Base-by-base conservation (phyloP, 169 alveolate genomes). In the Theileria equi region DNA sequence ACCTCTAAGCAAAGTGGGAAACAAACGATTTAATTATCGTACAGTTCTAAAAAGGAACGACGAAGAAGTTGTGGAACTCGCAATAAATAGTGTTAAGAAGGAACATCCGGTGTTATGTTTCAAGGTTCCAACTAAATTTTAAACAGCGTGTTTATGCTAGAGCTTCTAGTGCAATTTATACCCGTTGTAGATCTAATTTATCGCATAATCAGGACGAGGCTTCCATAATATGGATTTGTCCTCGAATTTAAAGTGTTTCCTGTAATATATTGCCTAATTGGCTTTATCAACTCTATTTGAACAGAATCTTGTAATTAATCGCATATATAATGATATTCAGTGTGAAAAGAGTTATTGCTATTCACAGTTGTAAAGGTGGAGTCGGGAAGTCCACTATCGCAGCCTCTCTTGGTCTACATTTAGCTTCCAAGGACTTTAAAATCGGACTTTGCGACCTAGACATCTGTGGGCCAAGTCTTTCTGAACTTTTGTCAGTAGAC, bases 331-430 rank as follows among this genome's bases (percentile, higher is more conserved):
- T 71, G 82, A 6, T n/a, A 40, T 64, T 59, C 38, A 64, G 65
- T 0, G 80, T 74, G 8, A 21, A 44, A 17, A 64, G 45, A 40
- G 40, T 67, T 8, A 41, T 77, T 16, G 86, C 86, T 23, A 92
- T 97, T 2, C 89, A 95, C 16, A 89, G 97, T 58, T 95, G 99
- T 44, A 97, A 97, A 84, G 99, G 99, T 34, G 99, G 99, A 38
- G 99, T 96, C 2, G 99, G 99, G 13, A 96, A 96, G 82, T 94
- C 98, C 1, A 95, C 98, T 21, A 90, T 95, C 17, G 94, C 88
- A 13, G 84, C 71, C 16, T 63, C 58, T 36, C 49, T 81, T 41
- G 84, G 98, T 0, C 88, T 95, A 2, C 93, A 94, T 57, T 72
- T 94, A 44, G 94, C 98, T 13, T 68, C 95, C 31, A 82, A 74